Percentiles rank a stretch among this genome's conserved stretches.
Conservation (phyloP, 106 monocot species). For the Apostasia ramifera region DNA sequence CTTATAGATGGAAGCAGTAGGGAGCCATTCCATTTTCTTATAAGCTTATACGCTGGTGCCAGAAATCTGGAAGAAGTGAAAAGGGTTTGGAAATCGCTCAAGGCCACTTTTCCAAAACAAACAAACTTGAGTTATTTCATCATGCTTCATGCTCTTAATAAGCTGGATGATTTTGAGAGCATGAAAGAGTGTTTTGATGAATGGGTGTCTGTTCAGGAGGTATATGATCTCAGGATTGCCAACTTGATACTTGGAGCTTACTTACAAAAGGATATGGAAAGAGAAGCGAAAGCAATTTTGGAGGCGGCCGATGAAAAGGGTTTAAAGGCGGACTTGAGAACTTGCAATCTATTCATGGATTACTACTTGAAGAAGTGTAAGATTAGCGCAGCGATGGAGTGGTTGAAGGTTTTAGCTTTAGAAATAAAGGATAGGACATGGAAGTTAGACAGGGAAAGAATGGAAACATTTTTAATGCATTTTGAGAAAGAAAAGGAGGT, state of each 20-base stretch:
- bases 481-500: constrained; percentile 25
- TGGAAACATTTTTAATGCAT: constrained; percentile 7
- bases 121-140: constrained; percentile 41
- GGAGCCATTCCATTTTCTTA: constrained; percentile 49
- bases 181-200: constrained; percentile 30
- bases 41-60: constrained; percentile 48
- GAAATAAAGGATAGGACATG: constrained; percentile 6
- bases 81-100: constrained; percentile 50
- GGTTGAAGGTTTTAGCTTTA: constrained; percentile 7
- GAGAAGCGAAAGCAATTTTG: constrained; percentile 24
- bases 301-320: constrained; percentile 14
- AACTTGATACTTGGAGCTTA: constrained; percentile 24
- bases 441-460: constrained; percentile 21
- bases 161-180: constrained; percentile 27
- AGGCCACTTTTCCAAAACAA: constrained; percentile 24
- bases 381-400: constrained; percentile 13
- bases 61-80: constrained; percentile 51
- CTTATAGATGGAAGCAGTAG: constrained; percentile 24
- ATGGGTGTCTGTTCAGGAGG: constrained; percentile 25
- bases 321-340: constrained; percentile 10
- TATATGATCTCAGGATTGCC: constrained; percentile 25
- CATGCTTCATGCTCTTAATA: constrained; percentile 46
- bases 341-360: constrained; percentile 23
- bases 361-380: constrained; percentile 20
- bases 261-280: constrained; percentile 15